These are phyloP conservation scores for Eimeria falciformis DNA, from an alignment of 169 alveolate species.

Conservation along the genomic window DNA sequence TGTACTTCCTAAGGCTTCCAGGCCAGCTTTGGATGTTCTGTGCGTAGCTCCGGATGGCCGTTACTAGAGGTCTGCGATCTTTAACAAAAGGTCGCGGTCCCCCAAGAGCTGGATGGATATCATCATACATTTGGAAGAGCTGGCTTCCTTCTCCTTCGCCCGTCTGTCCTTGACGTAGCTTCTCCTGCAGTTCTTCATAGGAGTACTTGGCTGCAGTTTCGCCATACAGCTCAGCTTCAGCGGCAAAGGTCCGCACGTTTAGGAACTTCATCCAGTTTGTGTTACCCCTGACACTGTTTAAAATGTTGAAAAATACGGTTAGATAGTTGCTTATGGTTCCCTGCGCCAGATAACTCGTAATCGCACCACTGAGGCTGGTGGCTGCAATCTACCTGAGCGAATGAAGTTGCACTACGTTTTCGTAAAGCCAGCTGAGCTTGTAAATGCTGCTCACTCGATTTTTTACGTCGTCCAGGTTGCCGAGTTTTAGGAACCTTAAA, in stretches of 20 bases:
- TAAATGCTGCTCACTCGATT: neutral
- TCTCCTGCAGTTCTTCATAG: conserved; percentile 53
- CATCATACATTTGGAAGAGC: conserved; percentile 4
- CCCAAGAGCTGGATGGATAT: conserved; percentile 69
- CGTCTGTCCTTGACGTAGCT: conserved; percentile 27
- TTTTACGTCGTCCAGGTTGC: conserved; percentile 15
- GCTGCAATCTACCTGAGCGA: neutral
- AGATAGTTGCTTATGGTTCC: conserved; percentile 27
- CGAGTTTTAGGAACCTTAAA: conserved; percentile 67
- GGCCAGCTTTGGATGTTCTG: conserved; percentile 42
- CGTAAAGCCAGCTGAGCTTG: neutral
- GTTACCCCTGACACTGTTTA: conserved; percentile 40
- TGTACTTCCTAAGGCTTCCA: conserved; percentile 14
- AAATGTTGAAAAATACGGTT: conserved; percentile 3
- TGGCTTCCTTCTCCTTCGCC: neutral
- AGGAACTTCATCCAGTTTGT: conserved; percentile 65
- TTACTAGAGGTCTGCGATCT: conserved; percentile 9
- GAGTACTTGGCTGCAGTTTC: conserved; percentile 49
- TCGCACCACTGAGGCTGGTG: neutral
- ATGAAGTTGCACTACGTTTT: neutral
- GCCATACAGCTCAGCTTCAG: conserved; percentile 67
- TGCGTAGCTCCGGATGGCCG: conserved; percentile 44
- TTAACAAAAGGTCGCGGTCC: conserved; percentile 20
- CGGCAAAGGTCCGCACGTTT: conserved; percentile 16
- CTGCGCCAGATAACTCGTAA: neutral